These are phyloP conservation scores for Citrus cavaleriei DNA, from an alignment of 345 rosid species.

Conservation along the genomic window DNA sequence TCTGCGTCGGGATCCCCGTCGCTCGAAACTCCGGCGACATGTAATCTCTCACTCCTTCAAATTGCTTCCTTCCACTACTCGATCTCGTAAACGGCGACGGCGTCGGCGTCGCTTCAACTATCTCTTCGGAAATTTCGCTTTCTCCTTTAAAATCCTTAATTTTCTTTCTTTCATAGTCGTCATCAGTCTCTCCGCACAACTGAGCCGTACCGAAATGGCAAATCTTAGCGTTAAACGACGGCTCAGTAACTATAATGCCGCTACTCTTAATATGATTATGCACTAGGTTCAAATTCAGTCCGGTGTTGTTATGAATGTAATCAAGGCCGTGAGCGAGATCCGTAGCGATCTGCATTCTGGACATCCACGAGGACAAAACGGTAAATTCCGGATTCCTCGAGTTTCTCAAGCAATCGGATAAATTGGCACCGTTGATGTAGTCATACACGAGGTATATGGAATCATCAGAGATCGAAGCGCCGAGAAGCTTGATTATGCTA, in stretches of 20 bases:
- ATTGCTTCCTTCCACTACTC: conserved; percentile 33
- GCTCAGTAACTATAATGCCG: conserved; percentile 64
- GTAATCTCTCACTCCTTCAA: conserved; percentile 77
- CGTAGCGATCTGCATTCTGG: conserved; percentile 79
- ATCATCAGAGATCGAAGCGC: conserved; percentile 67
- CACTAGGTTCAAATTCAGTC: conserved; percentile 54
- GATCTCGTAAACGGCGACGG: conserved; percentile 20
- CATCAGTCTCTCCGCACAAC: conserved; percentile 67
- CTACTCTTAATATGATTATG: conserved; percentile 79
- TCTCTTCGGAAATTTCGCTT: conserved; percentile 23
- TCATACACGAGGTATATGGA: conserved; percentile 74
- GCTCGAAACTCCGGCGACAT: conserved; percentile 78
- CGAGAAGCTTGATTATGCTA: conserved; percentile 63
- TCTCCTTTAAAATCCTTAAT: background rate
- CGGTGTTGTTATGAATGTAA: conserved; percentile 77
- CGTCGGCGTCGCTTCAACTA: background rate
- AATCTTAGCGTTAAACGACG: conserved; percentile 57
- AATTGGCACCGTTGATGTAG: conserved; percentile 54
- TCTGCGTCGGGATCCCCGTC: conserved; percentile 58
- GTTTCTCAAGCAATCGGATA: conserved; percentile 67
- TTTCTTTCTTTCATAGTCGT: conserved; percentile 5
- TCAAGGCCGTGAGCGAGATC: conserved; percentile 86
- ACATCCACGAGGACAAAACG: conserved; percentile 65
- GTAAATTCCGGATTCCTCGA: conserved; percentile 62
- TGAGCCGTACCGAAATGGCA: conserved; percentile 87